Conservation (phyloP, 2,329 filamentous ascomycete genomes). For the Penicillium hesseltinei region DNA sequence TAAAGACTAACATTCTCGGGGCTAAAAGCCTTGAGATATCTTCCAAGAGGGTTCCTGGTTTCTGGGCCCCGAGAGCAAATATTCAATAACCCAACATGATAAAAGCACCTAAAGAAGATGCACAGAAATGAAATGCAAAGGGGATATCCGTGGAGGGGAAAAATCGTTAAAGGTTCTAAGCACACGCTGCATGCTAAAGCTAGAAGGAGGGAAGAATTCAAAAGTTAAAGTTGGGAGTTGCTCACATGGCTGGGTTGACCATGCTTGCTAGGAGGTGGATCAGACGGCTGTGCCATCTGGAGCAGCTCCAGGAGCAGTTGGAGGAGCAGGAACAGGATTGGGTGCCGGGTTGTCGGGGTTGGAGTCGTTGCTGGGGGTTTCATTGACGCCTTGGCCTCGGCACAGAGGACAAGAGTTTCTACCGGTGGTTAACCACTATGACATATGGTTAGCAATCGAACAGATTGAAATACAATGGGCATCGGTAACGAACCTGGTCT, state of each 20-base stretch:
- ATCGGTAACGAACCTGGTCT: constrained; percentile 57
- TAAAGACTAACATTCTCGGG: not conserved
- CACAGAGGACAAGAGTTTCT: constrained; percentile 42
- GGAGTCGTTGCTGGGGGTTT: constrained; percentile 26
- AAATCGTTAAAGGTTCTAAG: constrained; percentile 28
- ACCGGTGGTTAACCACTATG: constrained; percentile 63
- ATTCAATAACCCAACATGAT: constrained; percentile 13
- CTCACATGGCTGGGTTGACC: not conserved
- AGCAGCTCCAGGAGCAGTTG: constrained; percentile 1
- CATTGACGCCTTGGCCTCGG: constrained; percentile 43
- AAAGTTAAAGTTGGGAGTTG: constrained; percentile 3
- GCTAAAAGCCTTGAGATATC: not conserved
- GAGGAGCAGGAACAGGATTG: constrained; percentile 14
- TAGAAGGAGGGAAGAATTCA: constrained; percentile 12
- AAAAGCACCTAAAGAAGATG: constrained; percentile 14
- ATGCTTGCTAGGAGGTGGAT: constrained; percentile 1
- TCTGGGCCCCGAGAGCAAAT: constrained; percentile 3
- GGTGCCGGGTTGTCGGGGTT: constrained; percentile 10
- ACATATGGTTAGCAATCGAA: constrained; percentile 29
- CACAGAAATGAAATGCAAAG: constrained; percentile 21
- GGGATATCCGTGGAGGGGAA: constrained; percentile 32
- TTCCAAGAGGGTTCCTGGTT: not conserved
- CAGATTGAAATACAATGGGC: constrained; percentile 4
- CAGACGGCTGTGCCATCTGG: constrained; percentile 10
- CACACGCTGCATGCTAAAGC: constrained; percentile 35